Base-by-base conservation (phyloP, 305 asterid species). In the Nicotiana rustica region DNA sequence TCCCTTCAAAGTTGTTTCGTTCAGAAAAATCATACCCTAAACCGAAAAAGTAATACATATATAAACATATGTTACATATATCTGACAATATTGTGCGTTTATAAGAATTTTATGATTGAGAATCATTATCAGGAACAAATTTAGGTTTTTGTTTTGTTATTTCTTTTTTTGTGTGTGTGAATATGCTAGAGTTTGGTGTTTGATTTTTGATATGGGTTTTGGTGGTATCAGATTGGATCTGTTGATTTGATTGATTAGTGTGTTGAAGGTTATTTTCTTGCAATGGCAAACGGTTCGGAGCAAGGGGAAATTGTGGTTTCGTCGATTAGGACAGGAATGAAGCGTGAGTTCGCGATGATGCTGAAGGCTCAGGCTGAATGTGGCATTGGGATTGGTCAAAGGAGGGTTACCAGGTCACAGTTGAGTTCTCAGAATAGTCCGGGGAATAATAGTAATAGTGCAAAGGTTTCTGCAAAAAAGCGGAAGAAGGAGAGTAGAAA, bases 291-390 rank as follows among this genome's bases (percentile, higher is more conserved):
- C 87, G 92, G 85, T 83, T 81, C 83, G 85, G 95, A 88, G 78
- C 38, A 87, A 59, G 89, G 82, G n/a, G 94, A 93, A 71, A 79
- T 82, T 67, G 88, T 88, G 84, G 91, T 90, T 79, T 85, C 96
- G 17, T 86, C 95, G 36, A 86, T 95, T 60, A 89, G 97, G 80
- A 19, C 89, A 52, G 97, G 99, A 35, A 88, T 93, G 96, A 96
- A 96, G 85, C 91, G 99, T 78, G 99, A 96, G 86, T 96, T 91
- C 80, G 91, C 91, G 6, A 85, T 90, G 91, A 85, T 92, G 93
- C 90, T 96, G 97, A 94, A 89, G 92, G 86, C 93, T 3, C 98
- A 93, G 59, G 82, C 89, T 5, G 96, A 89, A 49, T 67, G 90
- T 68, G 93, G 84, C 66, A 85, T 92, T 76, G 83, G 85, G 15